Conservation (phyloP, 768 basidiomycete species). For the Dentipellis fragilis region DNA sequence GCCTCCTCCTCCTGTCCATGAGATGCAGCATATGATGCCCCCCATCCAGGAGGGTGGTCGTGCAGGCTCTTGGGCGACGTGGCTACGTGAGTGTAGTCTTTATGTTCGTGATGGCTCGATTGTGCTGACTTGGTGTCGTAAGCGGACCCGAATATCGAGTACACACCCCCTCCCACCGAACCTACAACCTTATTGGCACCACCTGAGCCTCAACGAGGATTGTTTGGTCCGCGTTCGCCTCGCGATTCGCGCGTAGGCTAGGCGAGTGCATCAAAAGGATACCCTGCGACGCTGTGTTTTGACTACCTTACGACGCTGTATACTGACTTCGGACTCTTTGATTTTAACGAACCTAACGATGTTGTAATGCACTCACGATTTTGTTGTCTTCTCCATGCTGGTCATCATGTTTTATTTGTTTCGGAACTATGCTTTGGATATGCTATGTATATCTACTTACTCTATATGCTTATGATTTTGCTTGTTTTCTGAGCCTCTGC, state of each 20-base stretch:
- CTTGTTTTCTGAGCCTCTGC: too few species aligned
- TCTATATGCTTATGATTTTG: too few species aligned
- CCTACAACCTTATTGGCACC: constrained; percentile 50
- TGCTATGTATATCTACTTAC: background rate
- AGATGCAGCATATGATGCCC: background rate
- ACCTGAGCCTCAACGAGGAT: constrained; percentile 45
- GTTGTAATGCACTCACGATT: background rate
- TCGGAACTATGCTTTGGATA: background rate
- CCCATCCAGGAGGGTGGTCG: constrained; percentile 14
- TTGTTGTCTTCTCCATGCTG: background rate
- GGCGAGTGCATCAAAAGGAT: background rate
- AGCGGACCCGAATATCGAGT: constrained; percentile 51
- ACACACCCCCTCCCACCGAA: constrained; percentile 52
- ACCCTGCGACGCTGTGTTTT: background rate
- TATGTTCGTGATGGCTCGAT: too few species aligned
- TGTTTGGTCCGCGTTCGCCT: constrained; percentile 75
- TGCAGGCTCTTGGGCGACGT: constrained; percentile 29
- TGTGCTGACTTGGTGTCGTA: background rate
- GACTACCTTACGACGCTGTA: background rate
- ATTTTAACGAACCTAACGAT: background rate
- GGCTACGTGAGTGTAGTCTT: constrained; percentile 26
- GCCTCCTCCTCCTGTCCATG: background rate
- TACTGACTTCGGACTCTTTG: background rate
- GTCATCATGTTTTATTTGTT: background rate
- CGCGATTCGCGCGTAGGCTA: constrained; percentile 21